Evolutionary conservation across 495 filamentous ascomycete genomes (phyloP).

Genomic region (Podospora australis): DNA sequence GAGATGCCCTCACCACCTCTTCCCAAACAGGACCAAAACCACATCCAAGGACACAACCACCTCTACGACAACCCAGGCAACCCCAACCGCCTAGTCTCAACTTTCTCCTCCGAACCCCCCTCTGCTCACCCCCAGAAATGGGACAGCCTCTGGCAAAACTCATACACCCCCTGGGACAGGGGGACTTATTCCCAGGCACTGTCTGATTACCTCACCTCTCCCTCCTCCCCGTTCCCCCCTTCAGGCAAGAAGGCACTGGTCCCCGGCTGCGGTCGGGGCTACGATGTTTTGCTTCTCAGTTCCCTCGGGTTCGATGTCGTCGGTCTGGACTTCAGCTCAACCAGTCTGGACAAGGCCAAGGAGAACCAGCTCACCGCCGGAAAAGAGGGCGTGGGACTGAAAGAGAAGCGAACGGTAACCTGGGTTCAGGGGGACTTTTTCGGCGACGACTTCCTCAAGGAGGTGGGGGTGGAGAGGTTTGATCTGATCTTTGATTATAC

Average conservation of each 20-base stretch:
- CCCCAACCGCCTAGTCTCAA: neutral
- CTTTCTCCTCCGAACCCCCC: slow-evolving; percentile 15
- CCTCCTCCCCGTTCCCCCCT: slow-evolving; percentile 38
- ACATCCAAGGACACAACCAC: neutral
- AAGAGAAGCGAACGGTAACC: slow-evolving; percentile 48
- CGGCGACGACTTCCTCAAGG: slow-evolving; percentile 47
- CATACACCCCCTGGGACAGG: slow-evolving; percentile 63
- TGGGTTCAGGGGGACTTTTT: slow-evolving; percentile 73
- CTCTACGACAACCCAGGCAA: neutral
- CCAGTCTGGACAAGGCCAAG: slow-evolving; percentile 52
- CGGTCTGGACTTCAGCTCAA: slow-evolving; percentile 60
- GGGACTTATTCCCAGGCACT: slow-evolving; percentile 61
- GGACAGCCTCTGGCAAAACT: slow-evolving; percentile 59
- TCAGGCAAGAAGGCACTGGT: slow-evolving; percentile 46
- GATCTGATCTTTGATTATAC: slow-evolving; percentile 85
- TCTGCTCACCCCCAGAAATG: slow-evolving; percentile 43
- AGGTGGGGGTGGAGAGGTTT: slow-evolving; percentile 46
- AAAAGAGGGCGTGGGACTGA: too few relatives aligned
- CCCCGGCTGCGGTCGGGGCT: slow-evolving; percentile 69
- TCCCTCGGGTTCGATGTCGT: slow-evolving; percentile 66
- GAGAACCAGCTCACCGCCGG: too few relatives aligned
- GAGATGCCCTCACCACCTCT: neutral
- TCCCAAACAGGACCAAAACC: neutral
- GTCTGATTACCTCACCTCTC: slow-evolving; percentile 50
- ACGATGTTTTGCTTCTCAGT: slow-evolving; percentile 66